Evolutionary conservation across 768 basidiomycete species (phyloP).

Genomic region (Macrolepiota fuliginosa): DNA sequence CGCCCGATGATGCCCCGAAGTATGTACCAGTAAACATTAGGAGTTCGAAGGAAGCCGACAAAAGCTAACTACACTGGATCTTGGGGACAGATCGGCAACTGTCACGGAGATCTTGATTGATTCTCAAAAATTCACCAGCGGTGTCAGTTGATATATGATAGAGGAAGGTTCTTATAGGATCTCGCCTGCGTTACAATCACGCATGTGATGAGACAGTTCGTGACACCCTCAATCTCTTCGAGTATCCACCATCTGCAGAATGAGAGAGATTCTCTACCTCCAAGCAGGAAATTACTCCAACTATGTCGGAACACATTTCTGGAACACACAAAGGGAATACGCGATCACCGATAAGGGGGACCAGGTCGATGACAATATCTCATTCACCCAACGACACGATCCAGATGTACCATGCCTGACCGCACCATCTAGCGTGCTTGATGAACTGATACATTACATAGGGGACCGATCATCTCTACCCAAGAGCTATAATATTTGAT

Average conservation of each 20-base stretch:
- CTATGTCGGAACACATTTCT: constrained; percentile 73
- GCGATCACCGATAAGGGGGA: constrained; percentile 44
- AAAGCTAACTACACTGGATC: background rate
- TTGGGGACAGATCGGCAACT: background rate
- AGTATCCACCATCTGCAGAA: constrained; percentile 22
- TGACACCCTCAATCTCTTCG: background rate
- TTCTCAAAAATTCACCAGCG: background rate
- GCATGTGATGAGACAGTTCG: background rate
- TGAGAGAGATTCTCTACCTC: constrained; percentile 79
- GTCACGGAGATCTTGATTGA: background rate
- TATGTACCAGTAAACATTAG: constrained; percentile 12
- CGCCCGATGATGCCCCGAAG: constrained; percentile 27
- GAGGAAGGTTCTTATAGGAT: too few relatives aligned
- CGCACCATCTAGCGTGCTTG: background rate
- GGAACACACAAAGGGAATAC: constrained; percentile 79
- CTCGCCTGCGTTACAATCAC: background rate
- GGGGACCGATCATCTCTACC: constrained; percentile 51
- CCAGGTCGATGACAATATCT: constrained; percentile 50
- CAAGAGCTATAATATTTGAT: constrained; percentile 67
- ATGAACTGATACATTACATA: constrained; percentile 21
- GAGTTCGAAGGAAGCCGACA: background rate
- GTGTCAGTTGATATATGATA: too few relatives aligned
- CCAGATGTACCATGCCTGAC: background rate
- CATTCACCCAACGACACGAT: constrained; percentile 57
- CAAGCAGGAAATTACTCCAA: constrained; percentile 72